Evolutionary conservation across 495 filamentous ascomycete genomes (phyloP).

Genomic region (Tuber borchii): DNA sequence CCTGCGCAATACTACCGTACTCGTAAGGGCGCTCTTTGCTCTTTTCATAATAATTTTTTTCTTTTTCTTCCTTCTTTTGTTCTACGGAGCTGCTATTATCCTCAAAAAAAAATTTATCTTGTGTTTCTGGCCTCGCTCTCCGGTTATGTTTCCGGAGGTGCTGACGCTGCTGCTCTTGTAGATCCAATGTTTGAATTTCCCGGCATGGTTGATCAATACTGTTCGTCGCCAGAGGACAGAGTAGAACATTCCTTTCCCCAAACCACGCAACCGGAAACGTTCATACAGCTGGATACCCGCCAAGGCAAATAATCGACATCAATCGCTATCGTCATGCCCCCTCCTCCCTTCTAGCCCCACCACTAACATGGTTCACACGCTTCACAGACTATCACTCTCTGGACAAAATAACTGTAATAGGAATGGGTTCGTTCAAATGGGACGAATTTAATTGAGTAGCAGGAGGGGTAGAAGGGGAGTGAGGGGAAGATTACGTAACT

Average conservation of each 20-base stretch:
- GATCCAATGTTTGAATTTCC: not conserved
- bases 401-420: not conserved
- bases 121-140: not conserved
- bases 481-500: not conserved
- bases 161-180: not conserved
- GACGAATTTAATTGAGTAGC: not conserved
- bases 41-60: not conserved
- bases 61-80: not conserved
- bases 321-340: not conserved
- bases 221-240: not conserved
- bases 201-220: not conserved
- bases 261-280: not conserved
- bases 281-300: not conserved
- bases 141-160: not conserved
- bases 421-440: not conserved
- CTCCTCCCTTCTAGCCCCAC: not conserved
- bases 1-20: no score
- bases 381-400: not conserved
- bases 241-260: not conserved
- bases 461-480: not conserved
- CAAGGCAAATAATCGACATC: not conserved
- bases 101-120: not conserved
- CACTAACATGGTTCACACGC: not conserved
- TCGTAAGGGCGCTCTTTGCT: not conserved
- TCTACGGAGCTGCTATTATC: not conserved